phyloP scores from a whole-genome alignment of 257 asterid species.

The Phtheirospermum japonicum region DNA sequence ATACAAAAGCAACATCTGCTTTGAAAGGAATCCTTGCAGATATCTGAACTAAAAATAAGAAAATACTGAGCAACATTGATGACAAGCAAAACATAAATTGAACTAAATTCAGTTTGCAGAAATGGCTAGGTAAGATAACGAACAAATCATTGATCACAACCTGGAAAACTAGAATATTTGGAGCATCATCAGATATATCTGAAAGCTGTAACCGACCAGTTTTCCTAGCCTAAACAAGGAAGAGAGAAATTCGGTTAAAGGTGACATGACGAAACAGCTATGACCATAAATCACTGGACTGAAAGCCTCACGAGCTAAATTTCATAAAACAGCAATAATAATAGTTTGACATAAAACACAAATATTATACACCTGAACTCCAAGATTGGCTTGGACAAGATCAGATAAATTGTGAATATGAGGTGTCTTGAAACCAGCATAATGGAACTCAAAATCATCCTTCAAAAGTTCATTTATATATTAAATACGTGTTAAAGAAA shows the following conservation, averaged over 20 bases:
- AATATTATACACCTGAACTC: conserved; percentile 53
- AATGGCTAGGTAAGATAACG: conserved; percentile 22
- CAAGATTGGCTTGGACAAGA: conserved; percentile 80
- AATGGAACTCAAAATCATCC: conserved; percentile 80
- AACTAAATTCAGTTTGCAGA: conserved; percentile 16
- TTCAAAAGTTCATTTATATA: conserved; percentile 37
- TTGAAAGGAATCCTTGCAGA: conserved; percentile 75
- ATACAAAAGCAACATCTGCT: conserved; percentile 73
- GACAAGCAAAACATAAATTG: conserved; percentile 17
- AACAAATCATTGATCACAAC: conserved; percentile 35
- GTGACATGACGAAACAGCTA: conserved; percentile 15
- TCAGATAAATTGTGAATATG: conserved; percentile 94
- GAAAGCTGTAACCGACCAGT: conserved; percentile 78
- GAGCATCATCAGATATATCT: conserved; percentile 66
- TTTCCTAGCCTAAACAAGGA: conserved; percentile 53
- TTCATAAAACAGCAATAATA: conserved; percentile 19
- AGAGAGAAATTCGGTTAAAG: conserved; percentile 19
- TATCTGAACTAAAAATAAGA: conserved; percentile 50
- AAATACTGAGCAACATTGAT: conserved; percentile 22
- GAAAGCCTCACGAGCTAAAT: conserved; percentile 18
- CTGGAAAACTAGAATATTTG: conserved; percentile 94
- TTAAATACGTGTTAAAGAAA: conserved; percentile 12
- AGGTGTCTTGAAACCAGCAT: conserved; percentile 74
- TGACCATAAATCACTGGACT: conserved; percentile 12
- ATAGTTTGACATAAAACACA: conserved; percentile 16